These are phyloP conservation scores for Zygosaccharomyces gambellarensis DNA, from an alignment of 805 yeast species.

Conservation along the genomic window DNA sequence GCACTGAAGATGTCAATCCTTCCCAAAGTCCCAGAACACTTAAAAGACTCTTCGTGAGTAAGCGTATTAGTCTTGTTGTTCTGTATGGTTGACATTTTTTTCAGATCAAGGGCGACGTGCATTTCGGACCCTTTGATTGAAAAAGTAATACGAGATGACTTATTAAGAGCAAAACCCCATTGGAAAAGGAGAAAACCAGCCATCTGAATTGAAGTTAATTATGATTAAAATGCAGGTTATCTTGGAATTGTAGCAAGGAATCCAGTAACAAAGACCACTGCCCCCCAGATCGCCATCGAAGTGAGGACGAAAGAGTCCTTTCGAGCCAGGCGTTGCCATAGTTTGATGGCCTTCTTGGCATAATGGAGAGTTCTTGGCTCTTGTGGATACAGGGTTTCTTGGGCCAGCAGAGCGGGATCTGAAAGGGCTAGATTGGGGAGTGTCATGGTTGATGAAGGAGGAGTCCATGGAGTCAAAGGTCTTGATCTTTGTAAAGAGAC, in stretches of 20 bases:
- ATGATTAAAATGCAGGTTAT: not conserved
- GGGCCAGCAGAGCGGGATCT: not conserved
- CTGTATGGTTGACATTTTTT: not conserved
- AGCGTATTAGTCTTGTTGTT: not conserved
- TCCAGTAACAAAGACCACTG: conserved; percentile 16
- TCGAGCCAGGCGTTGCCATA: conserved; percentile 18
- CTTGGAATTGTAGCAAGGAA: conserved; percentile 3
- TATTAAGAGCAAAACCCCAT: conserved; percentile 7
- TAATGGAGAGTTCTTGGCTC: conserved; percentile 5
- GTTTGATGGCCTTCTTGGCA: conserved; percentile 5
- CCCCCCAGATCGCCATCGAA: conserved; percentile 20
- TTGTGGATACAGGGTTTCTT: not conserved
- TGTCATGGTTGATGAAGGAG: not conserved
- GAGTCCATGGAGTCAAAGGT: not conserved
- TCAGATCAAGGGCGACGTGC: not conserved
- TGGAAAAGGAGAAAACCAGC: conserved; percentile 12
- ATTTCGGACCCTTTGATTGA: conserved; percentile 1
- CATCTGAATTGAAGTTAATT: not conserved
- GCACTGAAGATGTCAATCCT: too few species aligned
- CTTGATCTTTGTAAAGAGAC: conserved; percentile 8
- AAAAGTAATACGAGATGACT: not conserved
- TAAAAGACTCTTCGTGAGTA: not conserved
- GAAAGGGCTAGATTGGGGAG: not conserved
- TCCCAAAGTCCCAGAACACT: not conserved
- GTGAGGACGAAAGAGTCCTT: conserved; percentile 16